A percentile compares a stretch with the other conserved stretches of the same genome.
phyloP scores from a whole-genome alignment of 1,139 yeast species.

The Groenewaldozyma sp. region DNA sequence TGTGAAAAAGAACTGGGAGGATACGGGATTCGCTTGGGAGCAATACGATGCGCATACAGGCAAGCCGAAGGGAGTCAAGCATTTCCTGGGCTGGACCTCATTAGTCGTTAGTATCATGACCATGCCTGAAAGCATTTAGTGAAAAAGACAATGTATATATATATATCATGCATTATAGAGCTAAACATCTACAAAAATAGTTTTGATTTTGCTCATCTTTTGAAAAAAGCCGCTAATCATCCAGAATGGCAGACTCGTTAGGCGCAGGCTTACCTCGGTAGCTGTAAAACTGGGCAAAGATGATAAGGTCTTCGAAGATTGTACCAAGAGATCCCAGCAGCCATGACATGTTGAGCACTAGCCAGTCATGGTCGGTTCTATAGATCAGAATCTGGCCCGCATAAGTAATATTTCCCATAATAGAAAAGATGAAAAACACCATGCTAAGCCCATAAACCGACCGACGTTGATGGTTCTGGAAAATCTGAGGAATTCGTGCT shows the following conservation, averaged over 20 bases:
- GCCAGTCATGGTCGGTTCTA: conserved; percentile 51
- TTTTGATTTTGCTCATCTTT: too few relatives aligned
- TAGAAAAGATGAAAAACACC: conserved; percentile 64
- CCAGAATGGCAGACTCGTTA: conserved; percentile 9
- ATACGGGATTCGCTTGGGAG: conserved; percentile 84
- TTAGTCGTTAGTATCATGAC: conserved; percentile 72
- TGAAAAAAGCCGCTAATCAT: too few relatives aligned
- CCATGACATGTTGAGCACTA: conserved; percentile 62
- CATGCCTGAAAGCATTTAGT: conserved; percentile 44
- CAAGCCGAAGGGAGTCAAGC: conserved; percentile 69
- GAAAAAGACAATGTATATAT: neutral
- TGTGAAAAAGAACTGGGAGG: conserved; percentile 56
- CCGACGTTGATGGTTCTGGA: conserved; percentile 57
- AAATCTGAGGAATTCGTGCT: conserved; percentile 72
- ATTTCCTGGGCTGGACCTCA: conserved; percentile 93
- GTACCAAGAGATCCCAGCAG: conserved; percentile 68
- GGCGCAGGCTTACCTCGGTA: conserved; percentile 26
- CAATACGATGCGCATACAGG: conserved; percentile 80
- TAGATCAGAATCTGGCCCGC: conserved; percentile 65
- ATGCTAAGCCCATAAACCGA: conserved; percentile 70
- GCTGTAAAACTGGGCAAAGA: conserved; percentile 56
- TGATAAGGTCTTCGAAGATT: conserved; percentile 54
- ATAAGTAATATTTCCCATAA: conserved; percentile 68
- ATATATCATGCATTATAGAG: neutral
- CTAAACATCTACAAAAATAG: too few relatives aligned